phyloP scores from a whole-genome alignment of 1,284 basidiomycete genomes.

The Tylopilus orsonianus region DNA sequence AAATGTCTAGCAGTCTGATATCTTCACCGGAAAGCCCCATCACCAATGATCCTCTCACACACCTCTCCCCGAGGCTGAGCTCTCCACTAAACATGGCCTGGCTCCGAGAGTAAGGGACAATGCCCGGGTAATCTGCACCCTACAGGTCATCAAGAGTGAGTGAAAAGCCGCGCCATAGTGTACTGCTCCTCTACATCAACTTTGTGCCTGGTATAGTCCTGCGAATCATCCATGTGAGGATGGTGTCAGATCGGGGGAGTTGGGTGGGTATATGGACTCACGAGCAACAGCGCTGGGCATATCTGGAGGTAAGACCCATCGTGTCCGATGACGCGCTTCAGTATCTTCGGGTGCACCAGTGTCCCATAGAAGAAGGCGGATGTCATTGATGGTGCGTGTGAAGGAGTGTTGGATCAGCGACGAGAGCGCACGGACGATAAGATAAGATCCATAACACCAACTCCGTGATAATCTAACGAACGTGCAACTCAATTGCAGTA shows the following conservation, averaged over 20 bases:
- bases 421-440: background rate
- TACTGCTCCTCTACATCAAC: constrained; percentile 38
- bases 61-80: constrained; percentile 48
- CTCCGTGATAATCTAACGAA: no score
- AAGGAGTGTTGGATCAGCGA: background rate
- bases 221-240: background rate
- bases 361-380: constrained; percentile 88
- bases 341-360: constrained; percentile 69
- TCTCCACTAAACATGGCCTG: constrained; percentile 43
- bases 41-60: constrained; percentile 72
- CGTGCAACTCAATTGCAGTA: no score
- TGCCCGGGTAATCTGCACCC: constrained; percentile 78
- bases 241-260: constrained; percentile 2
- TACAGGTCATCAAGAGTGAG: constrained; percentile 29
- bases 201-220: constrained; percentile 80
- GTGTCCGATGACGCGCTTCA: constrained; percentile 62
- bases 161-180: background rate
- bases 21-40: constrained; percentile 60
- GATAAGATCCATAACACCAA: no score
- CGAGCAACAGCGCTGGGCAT: constrained; percentile 54
- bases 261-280: constrained; percentile 26
- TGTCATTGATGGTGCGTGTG: constrained; percentile 16
- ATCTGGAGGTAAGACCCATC: constrained; percentile 54
- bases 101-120: constrained; percentile 57
- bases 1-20: constrained; percentile 63